A percentile compares a stretch with the other conserved stretches of the same genome.
phyloP scores from a whole-genome alignment of 805 yeast genomes.

The Cyberlindnera maclurae region DNA sequence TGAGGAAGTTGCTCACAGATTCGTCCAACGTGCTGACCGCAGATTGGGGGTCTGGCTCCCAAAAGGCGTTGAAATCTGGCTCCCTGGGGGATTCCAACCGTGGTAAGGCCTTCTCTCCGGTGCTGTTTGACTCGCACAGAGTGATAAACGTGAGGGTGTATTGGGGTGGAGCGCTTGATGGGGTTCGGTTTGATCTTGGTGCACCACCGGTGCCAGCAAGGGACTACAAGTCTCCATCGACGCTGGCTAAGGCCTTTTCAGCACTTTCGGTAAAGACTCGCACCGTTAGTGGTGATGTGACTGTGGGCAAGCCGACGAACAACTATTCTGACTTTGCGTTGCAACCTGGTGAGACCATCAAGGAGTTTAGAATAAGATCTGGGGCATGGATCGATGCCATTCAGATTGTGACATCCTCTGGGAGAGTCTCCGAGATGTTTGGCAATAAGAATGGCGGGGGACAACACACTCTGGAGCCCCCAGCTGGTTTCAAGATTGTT shows the following conservation, averaged over 20 bases:
- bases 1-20: constrained; percentile 25
- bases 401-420: constrained; percentile 57
- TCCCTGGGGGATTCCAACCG: constrained; percentile 25
- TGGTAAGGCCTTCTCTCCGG: constrained; percentile 21
- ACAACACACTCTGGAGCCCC: constrained; percentile 50
- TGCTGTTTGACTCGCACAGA: constrained; percentile 30
- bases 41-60: constrained; percentile 37
- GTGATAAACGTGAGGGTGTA: constrained; percentile 55
- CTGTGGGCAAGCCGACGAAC: constrained; percentile 47
- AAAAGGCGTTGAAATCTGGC: constrained; percentile 34
- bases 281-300: constrained; percentile 6
- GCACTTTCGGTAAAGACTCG: constrained; percentile 4
- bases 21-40: constrained; percentile 11
- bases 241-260: constrained; percentile 17
- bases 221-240: constrained; percentile 30
- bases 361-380: constrained; percentile 54
- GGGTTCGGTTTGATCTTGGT: constrained; percentile 45
- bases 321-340: constrained; percentile 51
- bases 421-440: constrained; percentile 45
- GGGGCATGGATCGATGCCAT: constrained; percentile 92
- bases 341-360: constrained; percentile 50
- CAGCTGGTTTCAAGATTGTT: constrained; percentile 50
- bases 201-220: constrained; percentile 34
- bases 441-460: constrained; percentile 73
- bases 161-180: constrained; percentile 78